A percentile compares a stretch with the other conserved stretches of the same genome.
Conservation (phyloP, 805 yeast species). For the Candida qinlingensis region DNA sequence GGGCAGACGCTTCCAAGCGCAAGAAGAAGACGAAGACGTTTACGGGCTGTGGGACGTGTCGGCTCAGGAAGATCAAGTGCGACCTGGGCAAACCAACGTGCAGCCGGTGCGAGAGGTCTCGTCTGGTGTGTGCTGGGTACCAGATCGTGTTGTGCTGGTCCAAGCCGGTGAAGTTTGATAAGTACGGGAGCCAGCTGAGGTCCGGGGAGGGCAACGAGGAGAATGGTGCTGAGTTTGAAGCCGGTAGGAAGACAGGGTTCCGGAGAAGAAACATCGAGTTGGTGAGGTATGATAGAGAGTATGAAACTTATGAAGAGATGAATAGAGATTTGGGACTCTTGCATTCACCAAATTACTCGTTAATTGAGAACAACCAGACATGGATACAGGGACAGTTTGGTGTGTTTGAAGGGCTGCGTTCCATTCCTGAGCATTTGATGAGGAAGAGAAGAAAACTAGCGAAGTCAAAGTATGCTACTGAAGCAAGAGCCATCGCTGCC, state of each 20-base stretch:
- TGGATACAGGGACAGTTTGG: constrained; percentile 76
- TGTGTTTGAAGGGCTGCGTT: constrained; percentile 50
- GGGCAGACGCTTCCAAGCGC: no score
- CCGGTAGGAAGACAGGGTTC: constrained; percentile 44
- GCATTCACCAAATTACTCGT: constrained; percentile 41
- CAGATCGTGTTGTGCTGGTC: constrained; percentile 77
- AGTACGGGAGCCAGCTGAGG: constrained; percentile 36
- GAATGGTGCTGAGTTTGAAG: constrained; percentile 15
- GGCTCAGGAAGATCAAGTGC: constrained; percentile 76
- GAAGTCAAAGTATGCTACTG: constrained; percentile 20
- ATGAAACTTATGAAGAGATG: constrained; percentile 76
- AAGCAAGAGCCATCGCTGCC: constrained; percentile 6
- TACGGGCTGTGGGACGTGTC: constrained; percentile 86
- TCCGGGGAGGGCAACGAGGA: constrained; percentile 5
- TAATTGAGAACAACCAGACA: constrained; percentile 39
- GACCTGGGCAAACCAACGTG: constrained; percentile 70
- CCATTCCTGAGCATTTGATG: constrained; percentile 18
- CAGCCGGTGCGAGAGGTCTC: constrained; percentile 61
- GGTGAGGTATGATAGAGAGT: constrained; percentile 64
- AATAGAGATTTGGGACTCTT: constrained; percentile 60
- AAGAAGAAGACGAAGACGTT: constrained; percentile 59
- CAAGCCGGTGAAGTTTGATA: constrained; percentile 45
- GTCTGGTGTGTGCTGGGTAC: constrained; percentile 74
- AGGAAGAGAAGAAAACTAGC: constrained; percentile 22
- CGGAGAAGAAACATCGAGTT: constrained; percentile 70